phyloP scores from a whole-genome alignment of 202 grass and related monocot species.

The Brachypodium distachyon region DNA sequence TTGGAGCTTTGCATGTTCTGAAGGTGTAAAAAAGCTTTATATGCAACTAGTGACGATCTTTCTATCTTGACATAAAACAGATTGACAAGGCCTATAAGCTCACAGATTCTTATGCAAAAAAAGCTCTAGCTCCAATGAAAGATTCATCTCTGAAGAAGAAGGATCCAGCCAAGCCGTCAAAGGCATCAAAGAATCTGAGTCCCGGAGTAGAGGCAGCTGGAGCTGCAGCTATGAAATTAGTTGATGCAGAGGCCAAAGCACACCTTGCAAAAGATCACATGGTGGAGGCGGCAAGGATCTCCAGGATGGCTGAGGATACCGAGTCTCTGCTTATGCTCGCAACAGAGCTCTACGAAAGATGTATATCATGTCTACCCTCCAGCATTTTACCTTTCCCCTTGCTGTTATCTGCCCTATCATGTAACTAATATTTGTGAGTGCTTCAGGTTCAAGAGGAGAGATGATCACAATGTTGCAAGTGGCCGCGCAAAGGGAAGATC shows the following conservation, averaged over 20 bases:
- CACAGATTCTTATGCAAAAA: conserved; percentile 55
- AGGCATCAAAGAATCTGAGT: conserved; percentile 30
- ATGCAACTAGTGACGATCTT: conserved; percentile 8
- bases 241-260: conserved; percentile 80
- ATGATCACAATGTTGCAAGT: conserved; percentile 38
- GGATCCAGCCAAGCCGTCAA: conserved; percentile 35
- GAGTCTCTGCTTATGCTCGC: conserved; percentile 60
- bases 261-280: conserved; percentile 71
- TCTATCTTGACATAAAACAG: conserved; percentile 30
- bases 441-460: conserved; percentile 69
- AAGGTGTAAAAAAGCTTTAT: conserved; percentile 2
- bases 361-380: conserved; percentile 25
- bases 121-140: conserved; percentile 35
- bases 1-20: background rate
- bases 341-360: conserved; percentile 62
- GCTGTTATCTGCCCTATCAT: background rate
- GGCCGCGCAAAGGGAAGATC: conserved; percentile 6
- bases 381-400: background rate
- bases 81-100: conserved; percentile 66
- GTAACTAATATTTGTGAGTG: conserved; percentile 4
- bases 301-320: conserved; percentile 59
- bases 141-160: conserved; percentile 55
- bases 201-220: conserved; percentile 45
- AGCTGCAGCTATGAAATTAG: conserved; percentile 59
- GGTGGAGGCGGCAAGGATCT: conserved; percentile 61